Evolutionary conservation across 331 rosid genomes (phyloP).

Genomic region (Prunus yedoensis): DNA sequence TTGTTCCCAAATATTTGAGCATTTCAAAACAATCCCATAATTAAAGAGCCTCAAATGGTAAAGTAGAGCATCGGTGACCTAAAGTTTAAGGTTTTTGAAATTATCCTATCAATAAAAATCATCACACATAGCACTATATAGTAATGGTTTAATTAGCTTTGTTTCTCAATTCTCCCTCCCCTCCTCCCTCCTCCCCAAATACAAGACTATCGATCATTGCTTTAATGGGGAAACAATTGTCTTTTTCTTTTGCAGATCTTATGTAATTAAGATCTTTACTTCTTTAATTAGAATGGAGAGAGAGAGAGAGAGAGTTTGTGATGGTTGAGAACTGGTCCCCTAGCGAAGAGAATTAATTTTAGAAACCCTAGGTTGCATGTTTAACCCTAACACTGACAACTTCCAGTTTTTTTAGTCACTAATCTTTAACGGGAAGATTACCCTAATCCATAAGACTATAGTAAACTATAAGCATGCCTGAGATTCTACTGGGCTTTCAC

Average conservation of each 20-base stretch:
- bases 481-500: slow-evolving; percentile 57
- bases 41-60: neutral
- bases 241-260: too few species aligned
- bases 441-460: slow-evolving; percentile 23
- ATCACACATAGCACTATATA: too few species aligned
- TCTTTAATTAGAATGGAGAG: neutral
- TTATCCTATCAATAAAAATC: too few species aligned
- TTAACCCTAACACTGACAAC: slow-evolving; percentile 40
- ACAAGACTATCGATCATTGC: too few species aligned
- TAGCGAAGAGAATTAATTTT: neutral
- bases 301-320: neutral
- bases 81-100: too few species aligned
- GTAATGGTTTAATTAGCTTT: too few species aligned
- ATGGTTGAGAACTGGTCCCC: slow-evolving; percentile 67
- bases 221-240: too few species aligned
- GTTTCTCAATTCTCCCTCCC: too few species aligned
- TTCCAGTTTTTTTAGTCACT: slow-evolving; percentile 22
- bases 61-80: too few species aligned
- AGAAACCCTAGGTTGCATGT: neutral
- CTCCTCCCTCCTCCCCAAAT: too few species aligned
- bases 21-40: neutral
- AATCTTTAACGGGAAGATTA: slow-evolving; percentile 36
- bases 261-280: neutral
- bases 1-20: neutral
- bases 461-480: slow-evolving; percentile 60